phyloP scores from a whole-genome alignment of 1,284 basidiomycete species.

The Earliella scabrosa region DNA sequence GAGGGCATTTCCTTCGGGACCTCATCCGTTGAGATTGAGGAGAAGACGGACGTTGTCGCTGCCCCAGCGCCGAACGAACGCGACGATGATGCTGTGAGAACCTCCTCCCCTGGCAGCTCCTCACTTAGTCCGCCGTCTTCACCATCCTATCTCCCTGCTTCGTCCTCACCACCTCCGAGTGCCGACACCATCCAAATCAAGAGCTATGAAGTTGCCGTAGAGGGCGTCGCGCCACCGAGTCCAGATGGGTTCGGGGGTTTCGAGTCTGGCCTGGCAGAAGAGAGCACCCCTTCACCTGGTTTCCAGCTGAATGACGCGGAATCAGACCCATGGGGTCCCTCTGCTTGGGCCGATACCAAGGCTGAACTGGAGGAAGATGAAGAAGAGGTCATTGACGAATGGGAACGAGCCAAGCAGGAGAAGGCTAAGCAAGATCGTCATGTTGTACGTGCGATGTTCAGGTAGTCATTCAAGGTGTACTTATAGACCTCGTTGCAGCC shows the following conservation, averaged over 20 bases:
- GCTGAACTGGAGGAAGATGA: slow-evolving; percentile 19
- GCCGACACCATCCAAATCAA: slow-evolving; percentile 9
- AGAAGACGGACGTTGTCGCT: background rate
- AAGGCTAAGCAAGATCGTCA: slow-evolving; percentile 62
- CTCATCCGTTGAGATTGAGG: slow-evolving; percentile 19
- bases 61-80: slow-evolving; percentile 4
- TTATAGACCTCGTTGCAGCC: slow-evolving; percentile 49
- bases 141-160: background rate
- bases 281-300: slow-evolving; percentile 36
- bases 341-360: slow-evolving; percentile 39
- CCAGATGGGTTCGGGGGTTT: slow-evolving; percentile 69
- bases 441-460: slow-evolving; percentile 52
- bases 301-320: slow-evolving; percentile 34
- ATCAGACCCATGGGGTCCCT: slow-evolving; percentile 52
- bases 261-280: slow-evolving; percentile 46
- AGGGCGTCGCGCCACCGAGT: slow-evolving; percentile 34
- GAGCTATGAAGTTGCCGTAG: slow-evolving; percentile 9
- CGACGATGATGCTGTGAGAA: background rate
- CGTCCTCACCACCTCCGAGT: slow-evolving; percentile 10
- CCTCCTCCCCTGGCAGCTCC: background rate
- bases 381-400: slow-evolving; percentile 54
- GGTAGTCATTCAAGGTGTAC: background rate
- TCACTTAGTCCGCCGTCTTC: background rate
- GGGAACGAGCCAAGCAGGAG: slow-evolving; percentile 64
- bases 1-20: slow-evolving; percentile 40